A percentile compares a stretch with the other conserved stretches of the same genome.
phyloP scores from a whole-genome alignment of 2,329 filamentous ascomycete species.

The Cordyceps cateniannulata region DNA sequence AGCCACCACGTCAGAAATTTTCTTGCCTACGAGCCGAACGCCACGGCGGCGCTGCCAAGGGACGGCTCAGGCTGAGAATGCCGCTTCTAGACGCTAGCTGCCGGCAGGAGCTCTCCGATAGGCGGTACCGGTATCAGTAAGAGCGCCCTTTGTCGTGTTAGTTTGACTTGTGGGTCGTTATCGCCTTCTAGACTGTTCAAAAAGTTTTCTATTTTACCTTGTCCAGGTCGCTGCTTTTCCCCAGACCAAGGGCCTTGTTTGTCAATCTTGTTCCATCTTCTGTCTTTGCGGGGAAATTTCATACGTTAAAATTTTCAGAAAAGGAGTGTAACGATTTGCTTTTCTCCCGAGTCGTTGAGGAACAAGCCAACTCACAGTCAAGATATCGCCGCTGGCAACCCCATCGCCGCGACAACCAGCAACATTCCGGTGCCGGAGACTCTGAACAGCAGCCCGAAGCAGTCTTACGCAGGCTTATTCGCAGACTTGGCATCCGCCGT shows the following conservation, averaged over 20 bases:
- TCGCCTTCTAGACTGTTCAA: background rate
- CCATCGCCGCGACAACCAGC: background rate
- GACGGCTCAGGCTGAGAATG: background rate
- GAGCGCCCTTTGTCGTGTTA: background rate
- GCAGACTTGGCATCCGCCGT: too few species aligned
- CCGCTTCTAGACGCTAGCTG: constrained; percentile 13
- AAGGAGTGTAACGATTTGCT: background rate
- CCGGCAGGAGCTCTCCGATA: constrained; percentile 9
- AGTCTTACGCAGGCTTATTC: background rate
- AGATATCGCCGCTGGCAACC: background rate
- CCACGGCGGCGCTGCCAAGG: constrained; percentile 7
- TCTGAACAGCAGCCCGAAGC: background rate
- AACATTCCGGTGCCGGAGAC: background rate
- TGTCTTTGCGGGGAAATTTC: constrained; percentile 9
- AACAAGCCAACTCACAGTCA: background rate
- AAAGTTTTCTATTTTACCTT: constrained; percentile 8
- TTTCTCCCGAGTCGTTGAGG: background rate
- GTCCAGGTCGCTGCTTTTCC: constrained; percentile 5
- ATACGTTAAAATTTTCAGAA: background rate
- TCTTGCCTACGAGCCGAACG: background rate
- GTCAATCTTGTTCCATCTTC: background rate
- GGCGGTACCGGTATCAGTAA: background rate
- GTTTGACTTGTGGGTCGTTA: background rate
- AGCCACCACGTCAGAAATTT: constrained; percentile 9
- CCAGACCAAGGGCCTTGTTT: constrained; percentile 2